Evolutionary conservation across 352 stramenopile species (phyloP), one percentile per base, ranked within the genome.

Genomic region (Pythium aristosporum): DNA sequence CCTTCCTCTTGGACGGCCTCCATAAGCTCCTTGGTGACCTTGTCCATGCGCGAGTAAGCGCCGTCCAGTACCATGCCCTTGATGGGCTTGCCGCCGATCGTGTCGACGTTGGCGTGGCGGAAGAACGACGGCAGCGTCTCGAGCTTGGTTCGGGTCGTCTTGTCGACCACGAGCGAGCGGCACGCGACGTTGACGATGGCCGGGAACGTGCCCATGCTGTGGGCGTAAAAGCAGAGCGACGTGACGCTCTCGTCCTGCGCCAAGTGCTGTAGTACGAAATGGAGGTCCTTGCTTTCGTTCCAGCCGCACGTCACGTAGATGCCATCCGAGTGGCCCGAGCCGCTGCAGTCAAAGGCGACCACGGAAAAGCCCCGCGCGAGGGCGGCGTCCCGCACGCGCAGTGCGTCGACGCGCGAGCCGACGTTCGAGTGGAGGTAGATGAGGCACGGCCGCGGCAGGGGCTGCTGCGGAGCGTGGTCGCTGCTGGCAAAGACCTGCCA

Each of bases 221-320:
- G 87, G 6, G 81, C 85, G 63, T 89, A 95, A 28, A 95, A 68
- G 55, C 74, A 85, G 52, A 94, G 71, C 10, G 81, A 72, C 30
- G 72, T 71, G 21, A 94, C 81, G 25, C 60, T 76, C 4, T 47
- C 37, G 57, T 91, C 71, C 12, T 61, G 44, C 30, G 92, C 81
- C 0, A 94, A 43, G 9, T 73, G 74, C 65, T 90, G 67, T 49
- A 94, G 68, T 43, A 96, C 82, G 30, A 73, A 73, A 42, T 89
- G 72, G 55, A 96, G 63, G 58, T 96, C 87, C 47, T 80, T 68
- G 16, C 75, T 71, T 56, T 94, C 87, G 68, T 92, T 92, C 82
- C 82, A 94, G 42, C 87, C 87, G 76, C 92, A 89, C 5, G 85
- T 96, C 59, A 96, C 85, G 67, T 91, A 94, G 42, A 92, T 76